phyloP scores from a whole-genome alignment of 805 yeast genomes.

The Candida maltosa region DNA sequence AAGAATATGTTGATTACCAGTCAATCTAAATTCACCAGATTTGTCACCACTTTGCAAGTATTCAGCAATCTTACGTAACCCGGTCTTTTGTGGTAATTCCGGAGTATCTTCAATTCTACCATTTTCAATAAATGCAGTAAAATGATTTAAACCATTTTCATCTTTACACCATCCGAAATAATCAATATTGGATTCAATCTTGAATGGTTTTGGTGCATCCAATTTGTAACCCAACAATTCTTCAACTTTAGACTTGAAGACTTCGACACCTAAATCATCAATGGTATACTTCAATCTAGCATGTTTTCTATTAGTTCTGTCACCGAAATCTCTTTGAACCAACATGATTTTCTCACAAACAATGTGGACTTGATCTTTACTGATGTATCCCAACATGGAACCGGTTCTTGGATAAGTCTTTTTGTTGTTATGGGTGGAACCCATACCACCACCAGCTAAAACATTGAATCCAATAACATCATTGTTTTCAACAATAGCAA shows the following conservation, averaged over 20 bases:
- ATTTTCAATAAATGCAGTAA: slow-evolving; percentile 91
- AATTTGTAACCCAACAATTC: slow-evolving; percentile 76
- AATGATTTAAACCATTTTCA: slow-evolving; percentile 80
- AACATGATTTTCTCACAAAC: slow-evolving; percentile 91
- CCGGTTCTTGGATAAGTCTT: slow-evolving; percentile 97
- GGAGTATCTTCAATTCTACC: slow-evolving; percentile 95
- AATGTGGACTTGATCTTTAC: slow-evolving; percentile 62
- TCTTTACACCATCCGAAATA: slow-evolving; percentile 93
- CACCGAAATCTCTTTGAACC: slow-evolving; percentile 93
- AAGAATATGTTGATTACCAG: slow-evolving; percentile 93
- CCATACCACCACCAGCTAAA: slow-evolving; percentile 98
- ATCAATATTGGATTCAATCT: slow-evolving; percentile 84
- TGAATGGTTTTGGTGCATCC: slow-evolving; percentile 65
- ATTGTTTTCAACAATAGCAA: slow-evolving; percentile 75
- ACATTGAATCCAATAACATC: slow-evolving; percentile 79
- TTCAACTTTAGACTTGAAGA: slow-evolving; percentile 76
- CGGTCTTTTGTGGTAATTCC: slow-evolving; percentile 85
- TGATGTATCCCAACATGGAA: slow-evolving; percentile 74
- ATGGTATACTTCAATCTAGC: slow-evolving; percentile 96
- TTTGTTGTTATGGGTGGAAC: slow-evolving; percentile 92
- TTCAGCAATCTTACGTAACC: slow-evolving; percentile 75
- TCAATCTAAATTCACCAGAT: slow-evolving; percentile 84
- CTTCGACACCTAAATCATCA: slow-evolving; percentile 90
- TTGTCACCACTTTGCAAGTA: slow-evolving; percentile 51
- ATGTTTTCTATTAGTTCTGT: slow-evolving; percentile 93